A percentile compares a stretch with the other conserved stretches of the same genome.
phyloP scores from a whole-genome alignment of 1,284 basidiomycete species.

The Cryptococcus deneoformans region DNA sequence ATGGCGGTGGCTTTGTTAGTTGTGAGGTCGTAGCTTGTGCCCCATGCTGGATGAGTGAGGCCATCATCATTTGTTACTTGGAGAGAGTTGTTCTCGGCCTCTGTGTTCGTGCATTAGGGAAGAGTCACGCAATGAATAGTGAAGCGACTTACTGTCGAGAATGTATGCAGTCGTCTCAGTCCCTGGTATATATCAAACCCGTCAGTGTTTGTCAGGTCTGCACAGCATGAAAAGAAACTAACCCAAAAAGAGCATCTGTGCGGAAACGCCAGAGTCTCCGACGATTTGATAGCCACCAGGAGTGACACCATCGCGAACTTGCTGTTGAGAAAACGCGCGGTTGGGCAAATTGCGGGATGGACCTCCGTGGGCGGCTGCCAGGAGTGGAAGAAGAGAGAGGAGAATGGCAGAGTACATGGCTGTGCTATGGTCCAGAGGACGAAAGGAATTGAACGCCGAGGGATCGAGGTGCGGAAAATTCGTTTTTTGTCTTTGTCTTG shows the following conservation, averaged over 20 bases:
- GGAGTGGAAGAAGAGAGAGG: constrained; percentile 4
- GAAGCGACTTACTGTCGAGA: constrained; percentile 47
- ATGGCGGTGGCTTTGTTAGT: constrained; percentile 54
- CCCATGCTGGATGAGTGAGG: constrained; percentile 48
- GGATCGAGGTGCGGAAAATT: too few species aligned
- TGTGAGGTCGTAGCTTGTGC: constrained; percentile 49
- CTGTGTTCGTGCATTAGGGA: constrained; percentile 24
- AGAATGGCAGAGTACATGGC: constrained; percentile 4
- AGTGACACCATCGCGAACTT: constrained; percentile 6
- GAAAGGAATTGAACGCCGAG: too few species aligned
- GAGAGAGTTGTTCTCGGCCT: constrained; percentile 61
- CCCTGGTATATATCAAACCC: background rate
- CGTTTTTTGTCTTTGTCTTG: too few species aligned
- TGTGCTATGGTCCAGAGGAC: background rate
- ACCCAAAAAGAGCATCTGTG: constrained; percentile 50
- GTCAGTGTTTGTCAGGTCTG: background rate
- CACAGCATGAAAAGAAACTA: background rate
- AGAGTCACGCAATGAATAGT: background rate
- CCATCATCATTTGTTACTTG: constrained; percentile 52
- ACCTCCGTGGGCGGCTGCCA: constrained; percentile 4
- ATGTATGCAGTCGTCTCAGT: constrained; percentile 51
- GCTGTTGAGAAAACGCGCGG: constrained; percentile 1
- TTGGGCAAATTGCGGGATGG: constrained; percentile 22
- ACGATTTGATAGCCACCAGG: constrained; percentile 40
- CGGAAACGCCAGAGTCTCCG: constrained; percentile 48